Percentiles rank a stretch among this genome's conserved stretches.
Evolutionary conservation across 768 basidiomycete species (phyloP).

Genomic region (Fistulinella prunicolor): DNA sequence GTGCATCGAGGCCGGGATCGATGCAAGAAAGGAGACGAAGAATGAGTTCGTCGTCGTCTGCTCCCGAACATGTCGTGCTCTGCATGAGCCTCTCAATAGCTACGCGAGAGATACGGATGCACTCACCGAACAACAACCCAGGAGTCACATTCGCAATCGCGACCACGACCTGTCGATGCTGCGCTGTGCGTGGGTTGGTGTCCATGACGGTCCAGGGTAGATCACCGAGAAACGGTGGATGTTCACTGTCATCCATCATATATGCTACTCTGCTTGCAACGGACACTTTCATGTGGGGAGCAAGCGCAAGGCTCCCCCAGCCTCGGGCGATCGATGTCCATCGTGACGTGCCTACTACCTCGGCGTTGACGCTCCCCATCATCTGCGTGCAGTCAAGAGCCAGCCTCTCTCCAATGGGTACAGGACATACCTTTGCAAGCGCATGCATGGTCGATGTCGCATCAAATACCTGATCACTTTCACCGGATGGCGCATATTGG

Average conservation of each 20-base stretch:
- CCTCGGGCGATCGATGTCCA: not conserved
- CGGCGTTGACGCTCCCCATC: not conserved
- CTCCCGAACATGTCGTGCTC: not conserved
- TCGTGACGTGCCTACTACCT: not conserved
- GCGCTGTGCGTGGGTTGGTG: not conserved
- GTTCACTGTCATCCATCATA: not conserved
- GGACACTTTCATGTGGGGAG: not conserved
- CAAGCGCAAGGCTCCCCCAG: not conserved
- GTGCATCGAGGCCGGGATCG: not conserved
- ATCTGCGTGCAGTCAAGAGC: constrained; percentile 4
- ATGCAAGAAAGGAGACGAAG: constrained; percentile 9
- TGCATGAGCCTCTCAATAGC: not conserved
- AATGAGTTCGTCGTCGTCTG: constrained; percentile 10
- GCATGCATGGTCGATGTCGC: not conserved
- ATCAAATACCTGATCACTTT: not conserved
- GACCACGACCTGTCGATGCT: constrained; percentile 4
- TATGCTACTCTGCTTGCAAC: constrained; percentile 1
- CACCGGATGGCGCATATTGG: not conserved
- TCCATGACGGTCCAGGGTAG: constrained; percentile 2
- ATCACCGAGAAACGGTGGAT: not conserved
- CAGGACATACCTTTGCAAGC: not conserved
- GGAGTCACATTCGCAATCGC: not conserved
- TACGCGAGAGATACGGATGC: not conserved
- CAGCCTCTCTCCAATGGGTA: not conserved
- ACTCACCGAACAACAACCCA: constrained; percentile 15